Conservation (phyloP, 2,329 filamentous ascomycete genomes). For the Amauroascus niger region DNA sequence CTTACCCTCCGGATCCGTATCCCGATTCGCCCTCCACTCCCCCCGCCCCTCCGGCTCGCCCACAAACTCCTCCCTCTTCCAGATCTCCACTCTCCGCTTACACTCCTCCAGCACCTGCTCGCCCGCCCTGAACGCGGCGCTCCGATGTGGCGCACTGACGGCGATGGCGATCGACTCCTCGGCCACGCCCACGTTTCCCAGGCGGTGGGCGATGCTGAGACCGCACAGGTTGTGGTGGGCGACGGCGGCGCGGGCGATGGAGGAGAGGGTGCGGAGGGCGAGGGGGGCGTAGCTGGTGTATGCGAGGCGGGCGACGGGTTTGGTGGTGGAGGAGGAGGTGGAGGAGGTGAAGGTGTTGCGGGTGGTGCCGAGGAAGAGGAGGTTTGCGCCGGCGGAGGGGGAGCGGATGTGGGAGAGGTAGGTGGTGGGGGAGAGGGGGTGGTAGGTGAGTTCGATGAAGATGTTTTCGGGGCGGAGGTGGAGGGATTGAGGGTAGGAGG, state of each 20-base stretch:
- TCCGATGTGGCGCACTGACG: slow-evolving; percentile 71
- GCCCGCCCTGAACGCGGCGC: slow-evolving; percentile 75
- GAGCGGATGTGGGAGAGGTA: slow-evolving; percentile 33
- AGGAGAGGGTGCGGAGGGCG: slow-evolving; percentile 32
- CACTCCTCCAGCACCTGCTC: slow-evolving; percentile 82
- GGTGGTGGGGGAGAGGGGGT: slow-evolving; percentile 29
- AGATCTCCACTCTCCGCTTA: slow-evolving; percentile 83
- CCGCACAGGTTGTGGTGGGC: slow-evolving; percentile 54
- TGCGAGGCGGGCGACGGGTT: slow-evolving; percentile 36
- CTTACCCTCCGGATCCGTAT: slow-evolving; percentile 49
- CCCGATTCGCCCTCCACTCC: slow-evolving; percentile 80
- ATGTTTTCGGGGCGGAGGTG: slow-evolving; percentile 37
- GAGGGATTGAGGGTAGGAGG: slow-evolving; percentile 29
- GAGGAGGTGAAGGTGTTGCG: slow-evolving; percentile 38
- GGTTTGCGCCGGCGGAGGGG: slow-evolving; percentile 37
- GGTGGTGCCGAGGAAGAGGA: slow-evolving; percentile 40
- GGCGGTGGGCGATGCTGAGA: slow-evolving; percentile 71
- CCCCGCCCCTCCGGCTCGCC: slow-evolving; percentile 49
- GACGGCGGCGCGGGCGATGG: slow-evolving; percentile 40
- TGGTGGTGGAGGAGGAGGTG: no score
- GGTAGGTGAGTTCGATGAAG: slow-evolving; percentile 37
- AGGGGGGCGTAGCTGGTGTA: slow-evolving; percentile 38
- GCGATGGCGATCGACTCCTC: slow-evolving; percentile 90
- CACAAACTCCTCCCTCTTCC: slow-evolving; percentile 85
- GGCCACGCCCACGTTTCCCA: slow-evolving; percentile 78